phyloP scores from a whole-genome alignment of 2,329 filamentous ascomycete species.

The Fusarium sp. region DNA sequence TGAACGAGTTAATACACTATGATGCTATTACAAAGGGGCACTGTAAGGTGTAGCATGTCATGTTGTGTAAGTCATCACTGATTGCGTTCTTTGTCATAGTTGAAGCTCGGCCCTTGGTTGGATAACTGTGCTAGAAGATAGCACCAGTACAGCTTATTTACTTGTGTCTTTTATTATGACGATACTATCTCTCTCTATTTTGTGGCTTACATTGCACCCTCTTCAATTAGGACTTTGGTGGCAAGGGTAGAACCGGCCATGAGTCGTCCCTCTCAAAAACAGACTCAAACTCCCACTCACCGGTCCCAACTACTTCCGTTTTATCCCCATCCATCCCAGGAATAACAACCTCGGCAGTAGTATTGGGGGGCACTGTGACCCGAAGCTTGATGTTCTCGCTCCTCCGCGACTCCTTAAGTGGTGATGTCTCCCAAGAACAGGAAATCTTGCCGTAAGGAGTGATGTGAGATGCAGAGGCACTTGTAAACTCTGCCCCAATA shows the following conservation, averaged over 20 bases:
- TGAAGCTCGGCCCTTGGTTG: too few relatives aligned
- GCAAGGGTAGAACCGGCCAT: conserved; percentile 9
- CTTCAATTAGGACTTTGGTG: not conserved
- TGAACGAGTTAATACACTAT: too few relatives aligned
- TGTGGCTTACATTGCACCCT: too few relatives aligned
- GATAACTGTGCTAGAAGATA: too few relatives aligned
- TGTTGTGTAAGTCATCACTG: too few relatives aligned
- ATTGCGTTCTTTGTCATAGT: too few relatives aligned
- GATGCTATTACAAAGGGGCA: too few relatives aligned
- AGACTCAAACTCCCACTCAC: conserved; percentile 9
- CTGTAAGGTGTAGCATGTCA: too few relatives aligned
- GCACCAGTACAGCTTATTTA: too few relatives aligned
- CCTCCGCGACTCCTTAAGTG: not conserved
- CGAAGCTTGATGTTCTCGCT: not conserved
- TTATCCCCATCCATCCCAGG: not conserved
- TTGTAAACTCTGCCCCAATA: conserved; percentile 8
- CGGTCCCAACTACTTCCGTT: not conserved
- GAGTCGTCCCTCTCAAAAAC: not conserved
- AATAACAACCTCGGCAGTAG: not conserved
- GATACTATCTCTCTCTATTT: too few relatives aligned
- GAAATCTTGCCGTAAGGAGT: conserved; percentile 12
- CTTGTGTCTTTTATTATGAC: too few relatives aligned
- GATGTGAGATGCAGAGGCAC: conserved; percentile 9
- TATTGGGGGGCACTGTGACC: not conserved
- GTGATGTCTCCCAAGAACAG: not conserved